phyloP scores from a whole-genome alignment of 257 asterid species.

The Capsicum baccatum region DNA sequence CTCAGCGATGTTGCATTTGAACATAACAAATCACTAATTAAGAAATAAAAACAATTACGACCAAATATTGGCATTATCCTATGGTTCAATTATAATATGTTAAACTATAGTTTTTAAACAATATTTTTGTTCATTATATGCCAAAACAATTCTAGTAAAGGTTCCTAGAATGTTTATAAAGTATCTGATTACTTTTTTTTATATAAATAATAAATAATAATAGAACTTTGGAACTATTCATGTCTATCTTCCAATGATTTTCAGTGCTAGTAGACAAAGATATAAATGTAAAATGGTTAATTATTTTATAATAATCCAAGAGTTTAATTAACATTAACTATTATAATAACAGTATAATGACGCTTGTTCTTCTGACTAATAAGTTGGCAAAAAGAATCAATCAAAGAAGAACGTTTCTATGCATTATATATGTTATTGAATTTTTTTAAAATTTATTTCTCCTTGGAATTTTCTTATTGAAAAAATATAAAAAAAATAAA shows the following conservation, averaged over 20 bases:
- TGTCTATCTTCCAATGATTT: conserved; percentile 13
- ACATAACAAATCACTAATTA: conserved; percentile 29
- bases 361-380: conserved; percentile 24
- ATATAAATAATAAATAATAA: background rate
- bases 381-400: conserved; percentile 24
- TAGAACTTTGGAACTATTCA: conserved; percentile 5
- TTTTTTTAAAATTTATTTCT: background rate
- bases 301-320: background rate
- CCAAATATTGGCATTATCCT: conserved; percentile 32
- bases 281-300: background rate
- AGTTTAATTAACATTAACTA: background rate
- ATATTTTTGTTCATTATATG: conserved; percentile 33
- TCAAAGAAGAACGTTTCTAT: background rate
- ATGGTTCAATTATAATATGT: background rate
- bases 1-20: conserved; percentile 36
- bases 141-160: conserved; percentile 32
- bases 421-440: background rate
- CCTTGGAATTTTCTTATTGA: background rate
- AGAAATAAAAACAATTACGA: background rate
- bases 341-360: background rate
- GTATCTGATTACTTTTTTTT: background rate
- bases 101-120: background rate
- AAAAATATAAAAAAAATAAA: background rate
- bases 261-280: conserved; percentile 4
- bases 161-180: conserved; percentile 40